Conservation (phyloP, 2,329 filamentous ascomycete species). For the Lachnellula cervina region DNA sequence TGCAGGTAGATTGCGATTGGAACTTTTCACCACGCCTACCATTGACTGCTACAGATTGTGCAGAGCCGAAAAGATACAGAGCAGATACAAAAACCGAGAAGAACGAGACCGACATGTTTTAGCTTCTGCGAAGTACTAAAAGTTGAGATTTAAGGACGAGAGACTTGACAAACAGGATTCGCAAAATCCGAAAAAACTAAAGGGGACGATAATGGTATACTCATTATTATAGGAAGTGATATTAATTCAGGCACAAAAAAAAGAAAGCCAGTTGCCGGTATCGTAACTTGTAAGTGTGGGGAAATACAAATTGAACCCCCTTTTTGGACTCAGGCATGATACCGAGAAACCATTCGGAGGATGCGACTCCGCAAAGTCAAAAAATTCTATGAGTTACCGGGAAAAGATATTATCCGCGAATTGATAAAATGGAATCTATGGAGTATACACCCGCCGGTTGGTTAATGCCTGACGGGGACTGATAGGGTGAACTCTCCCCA, state of each 20-base stretch:
- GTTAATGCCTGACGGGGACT: background rate
- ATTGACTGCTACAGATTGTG: background rate
- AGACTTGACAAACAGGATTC: background rate
- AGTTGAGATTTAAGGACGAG: background rate
- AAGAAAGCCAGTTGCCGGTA: background rate
- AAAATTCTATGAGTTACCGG: background rate
- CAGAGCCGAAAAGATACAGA: background rate
- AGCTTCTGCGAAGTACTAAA: background rate
- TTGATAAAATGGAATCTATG: background rate
- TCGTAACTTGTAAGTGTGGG: background rate
- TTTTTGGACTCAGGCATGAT: background rate
- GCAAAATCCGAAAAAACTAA: background rate
- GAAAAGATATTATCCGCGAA: slow-evolving; percentile 1
- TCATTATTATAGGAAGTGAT: background rate
- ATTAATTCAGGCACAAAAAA: background rate
- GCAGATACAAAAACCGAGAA: background rate
- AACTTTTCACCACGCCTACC: background rate
- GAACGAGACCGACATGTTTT: background rate
- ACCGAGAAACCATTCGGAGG: background rate
- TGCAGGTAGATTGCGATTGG: slow-evolving; percentile 11
- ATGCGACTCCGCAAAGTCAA: background rate
- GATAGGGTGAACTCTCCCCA: background rate
- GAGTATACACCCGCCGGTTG: background rate
- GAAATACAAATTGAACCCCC: background rate
- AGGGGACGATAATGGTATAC: background rate